Base-by-base conservation (phyloP, 108 stramenopile genomes). In the Phaeodactylum tricornutum region DNA sequence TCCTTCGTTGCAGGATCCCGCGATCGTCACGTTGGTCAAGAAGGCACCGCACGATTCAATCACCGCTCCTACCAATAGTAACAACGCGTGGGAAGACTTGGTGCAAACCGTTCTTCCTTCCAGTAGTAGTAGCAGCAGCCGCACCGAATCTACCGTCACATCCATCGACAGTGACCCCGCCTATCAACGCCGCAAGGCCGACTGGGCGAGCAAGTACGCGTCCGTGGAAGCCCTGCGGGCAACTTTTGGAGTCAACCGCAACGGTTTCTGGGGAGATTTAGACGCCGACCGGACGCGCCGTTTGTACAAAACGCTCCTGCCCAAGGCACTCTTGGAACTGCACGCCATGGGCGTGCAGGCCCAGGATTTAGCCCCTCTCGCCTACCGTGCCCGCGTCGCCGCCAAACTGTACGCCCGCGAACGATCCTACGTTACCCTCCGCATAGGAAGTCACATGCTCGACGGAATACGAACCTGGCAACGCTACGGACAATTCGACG, bases 391-490 rank as follows among this genome's bases (percentile, higher is more conserved):
- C 1, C 67, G 96, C 6, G 68, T 85, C 43, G 94, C 96, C 0
- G 94, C 94, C 28, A 92, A 94, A 39, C 54, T 89, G 36, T 97
- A 97, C 53, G 91, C 93, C 9, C 62, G 96, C 26, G 88, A 97
- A 43, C 79, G 96, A 22, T 78, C 82, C 56, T 29, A 49, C 6
- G 35, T 95, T 3, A 94, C 96, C 0, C 75, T 77, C 0, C 69
- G 94, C 0, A 47, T 94, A 4, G 61, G 73, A n/a, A 79, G 92
- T 15, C 71, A 62, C 46, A 36, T 83, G 26, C 93, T 84, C 63
- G 96, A 97, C 61, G 96, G 96, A 22, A 79, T 86, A 56, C 75
- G 96, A 8, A 67, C 71, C 37, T 77, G 75, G 45, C 45, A 62
- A 40, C 60, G 67, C 12, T 93, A 92, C 55, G 96, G 96, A 0